phyloP scores from a whole-genome alignment of 371 early-diverging fungal species.

The Rhizopus stolonifer region DNA sequence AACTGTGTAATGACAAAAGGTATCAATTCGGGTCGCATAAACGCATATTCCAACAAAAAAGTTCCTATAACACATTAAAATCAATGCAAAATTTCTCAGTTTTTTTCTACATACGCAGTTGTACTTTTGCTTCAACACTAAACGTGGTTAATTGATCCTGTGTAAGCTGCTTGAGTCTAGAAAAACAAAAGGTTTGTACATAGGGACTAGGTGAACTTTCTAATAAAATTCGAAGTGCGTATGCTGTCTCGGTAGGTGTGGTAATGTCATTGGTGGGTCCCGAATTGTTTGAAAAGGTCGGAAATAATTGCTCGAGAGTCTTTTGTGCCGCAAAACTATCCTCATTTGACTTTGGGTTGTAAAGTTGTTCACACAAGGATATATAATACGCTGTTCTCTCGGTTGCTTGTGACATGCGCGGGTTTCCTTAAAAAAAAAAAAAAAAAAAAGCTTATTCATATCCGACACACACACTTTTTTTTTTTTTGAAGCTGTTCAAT shows the following conservation, averaged over 20 bases:
- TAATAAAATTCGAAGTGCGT: conserved; percentile 67
- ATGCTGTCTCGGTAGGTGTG: conserved; percentile 71
- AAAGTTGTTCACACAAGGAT: conserved; percentile 54
- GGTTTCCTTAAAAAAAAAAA: not conserved
- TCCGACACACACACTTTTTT: too few relatives aligned
- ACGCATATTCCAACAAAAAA: conserved; percentile 69
- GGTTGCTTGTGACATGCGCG: conserved; percentile 23
- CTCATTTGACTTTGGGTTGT: conserved; percentile 58
- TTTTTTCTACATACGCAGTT: conserved; percentile 55
- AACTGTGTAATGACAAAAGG: conserved; percentile 69
- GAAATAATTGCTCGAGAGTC: conserved; percentile 76
- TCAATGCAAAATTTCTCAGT: not conserved
- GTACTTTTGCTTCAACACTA: conserved; percentile 57
- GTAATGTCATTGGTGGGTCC: conserved; percentile 42
- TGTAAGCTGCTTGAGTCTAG: conserved; percentile 68
- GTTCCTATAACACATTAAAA: conserved; percentile 37
- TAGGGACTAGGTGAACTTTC: conserved; percentile 70
- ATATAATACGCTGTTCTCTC: conserved; percentile 38
- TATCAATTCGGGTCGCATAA: conserved; percentile 63
- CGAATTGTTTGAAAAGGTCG: conserved; percentile 68
- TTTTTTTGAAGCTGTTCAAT: too few relatives aligned
- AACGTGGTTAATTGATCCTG: conserved; percentile 73
- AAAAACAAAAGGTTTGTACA: conserved; percentile 70
- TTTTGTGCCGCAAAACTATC: conserved; percentile 71
- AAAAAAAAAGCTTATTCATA: not conserved